Evolutionary conservation across 768 basidiomycete species (phyloP).

Genomic region (Sarcodon sp.): DNA sequence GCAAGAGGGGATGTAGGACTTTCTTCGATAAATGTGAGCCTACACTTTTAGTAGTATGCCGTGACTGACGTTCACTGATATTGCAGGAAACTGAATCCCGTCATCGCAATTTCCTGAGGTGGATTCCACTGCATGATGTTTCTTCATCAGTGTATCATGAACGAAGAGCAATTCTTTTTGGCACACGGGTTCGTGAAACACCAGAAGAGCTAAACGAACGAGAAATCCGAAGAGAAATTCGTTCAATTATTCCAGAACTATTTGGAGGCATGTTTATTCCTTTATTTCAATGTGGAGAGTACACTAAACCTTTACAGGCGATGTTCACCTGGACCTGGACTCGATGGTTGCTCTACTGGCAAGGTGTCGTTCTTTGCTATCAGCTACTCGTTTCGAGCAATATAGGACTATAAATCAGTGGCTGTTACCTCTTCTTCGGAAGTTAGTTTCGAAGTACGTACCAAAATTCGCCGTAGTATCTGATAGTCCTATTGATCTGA

Average conservation of each 20-base stretch:
- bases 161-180: conserved; percentile 57
- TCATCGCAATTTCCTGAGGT: conserved; percentile 56
- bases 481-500: neutral
- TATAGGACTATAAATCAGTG: conserved; percentile 57
- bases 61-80: neutral
- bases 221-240: conserved; percentile 59
- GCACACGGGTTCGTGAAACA: conserved; percentile 52
- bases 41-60: conserved; percentile 2
- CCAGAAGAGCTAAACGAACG: conserved; percentile 62
- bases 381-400: conserved; percentile 63
- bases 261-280: conserved; percentile 38
- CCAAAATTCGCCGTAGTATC: neutral
- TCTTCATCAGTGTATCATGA: conserved; percentile 52
- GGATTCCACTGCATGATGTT: conserved; percentile 56
- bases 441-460: conserved; percentile 35
- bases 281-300: neutral
- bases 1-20: conserved; percentile 63
- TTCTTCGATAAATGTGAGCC: conserved; percentile 36
- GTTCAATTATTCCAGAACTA: conserved; percentile 47
- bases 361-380: conserved; percentile 32
- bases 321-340: conserved; percentile 4
- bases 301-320: conserved; percentile 5
- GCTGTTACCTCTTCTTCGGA: conserved; percentile 60
- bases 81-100: conserved; percentile 36
- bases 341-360: conserved; percentile 9